Percentiles rank a stretch among this genome's conserved stretches.
Evolutionary conservation across 441 rosid species (phyloP).

Genomic region (Cnidoscolus chayamansa): DNA sequence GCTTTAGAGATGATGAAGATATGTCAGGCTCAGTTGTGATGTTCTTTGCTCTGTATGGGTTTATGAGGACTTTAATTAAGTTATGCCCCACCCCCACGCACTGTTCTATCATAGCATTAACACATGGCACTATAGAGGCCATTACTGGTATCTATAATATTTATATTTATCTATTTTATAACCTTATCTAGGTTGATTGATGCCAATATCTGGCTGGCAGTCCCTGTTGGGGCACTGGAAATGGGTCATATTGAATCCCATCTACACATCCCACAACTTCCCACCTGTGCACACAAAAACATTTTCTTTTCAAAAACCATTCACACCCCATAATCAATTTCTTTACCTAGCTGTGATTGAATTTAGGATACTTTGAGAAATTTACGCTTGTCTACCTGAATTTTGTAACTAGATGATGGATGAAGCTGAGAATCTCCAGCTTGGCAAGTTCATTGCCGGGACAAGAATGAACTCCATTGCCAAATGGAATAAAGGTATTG

Average conservation of each 20-base stretch:
- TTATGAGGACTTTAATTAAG: too few relatives aligned
- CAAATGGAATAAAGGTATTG: slow-evolving; percentile 84
- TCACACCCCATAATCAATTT: not conserved
- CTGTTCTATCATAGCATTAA: too few relatives aligned
- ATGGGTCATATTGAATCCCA: slow-evolving; percentile 82
- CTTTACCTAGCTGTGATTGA: too few relatives aligned
- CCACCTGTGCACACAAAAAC: slow-evolving; percentile 50
- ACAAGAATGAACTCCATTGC: slow-evolving; percentile 81
- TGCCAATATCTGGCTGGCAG: slow-evolving; percentile 69
- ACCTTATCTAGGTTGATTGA: too few relatives aligned
- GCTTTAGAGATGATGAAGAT: too few relatives aligned
- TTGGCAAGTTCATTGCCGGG: slow-evolving; percentile 94
- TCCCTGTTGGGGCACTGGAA: slow-evolving; percentile 75
- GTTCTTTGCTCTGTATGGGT: too few relatives aligned
- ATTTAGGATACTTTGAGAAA: not conserved
- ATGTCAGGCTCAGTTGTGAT: too few relatives aligned
- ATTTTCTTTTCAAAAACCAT: slow-evolving; percentile 3
- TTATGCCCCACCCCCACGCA: too few relatives aligned
- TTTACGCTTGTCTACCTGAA: slow-evolving; percentile 45
- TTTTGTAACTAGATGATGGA: slow-evolving; percentile 71
- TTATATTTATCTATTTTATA: not conserved
- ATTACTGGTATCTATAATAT: not conserved
- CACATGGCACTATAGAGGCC: too few relatives aligned
- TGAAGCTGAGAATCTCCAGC: slow-evolving; percentile 65
- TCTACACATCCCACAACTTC: slow-evolving; percentile 54